Evolutionary conservation across 2,329 filamentous ascomycete species (phyloP).

Genomic region (Coniella vitis): DNA sequence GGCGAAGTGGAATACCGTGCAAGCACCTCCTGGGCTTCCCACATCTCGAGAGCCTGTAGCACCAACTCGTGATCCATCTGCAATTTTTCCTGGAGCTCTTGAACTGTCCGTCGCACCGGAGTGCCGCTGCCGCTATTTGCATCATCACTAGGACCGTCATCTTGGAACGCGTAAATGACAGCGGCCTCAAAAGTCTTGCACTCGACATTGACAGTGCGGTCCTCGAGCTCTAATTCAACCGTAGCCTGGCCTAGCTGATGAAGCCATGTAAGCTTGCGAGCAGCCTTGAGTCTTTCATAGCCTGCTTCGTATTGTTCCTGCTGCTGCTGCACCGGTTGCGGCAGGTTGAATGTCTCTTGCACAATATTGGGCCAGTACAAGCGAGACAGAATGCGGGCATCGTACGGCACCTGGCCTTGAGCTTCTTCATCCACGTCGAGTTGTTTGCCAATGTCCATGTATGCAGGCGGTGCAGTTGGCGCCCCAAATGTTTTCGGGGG

Average conservation of each 20-base stretch:
- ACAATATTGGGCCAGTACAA: constrained; percentile 88
- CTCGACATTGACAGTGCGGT: constrained; percentile 66
- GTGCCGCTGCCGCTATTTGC: constrained; percentile 21
- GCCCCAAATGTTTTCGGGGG: constrained; percentile 13
- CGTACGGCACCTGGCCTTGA: constrained; percentile 54
- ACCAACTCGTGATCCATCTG: constrained; percentile 71
- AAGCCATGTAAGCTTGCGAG: constrained; percentile 83
- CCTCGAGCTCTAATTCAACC: constrained; percentile 75
- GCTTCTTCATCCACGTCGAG: constrained; percentile 26
- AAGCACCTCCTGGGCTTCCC: constrained; percentile 63
- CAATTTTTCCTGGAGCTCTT: constrained; percentile 47
- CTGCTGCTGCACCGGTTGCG: constrained; percentile 47
- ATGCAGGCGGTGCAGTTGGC: constrained; percentile 16
- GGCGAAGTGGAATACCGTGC: constrained; percentile 38
- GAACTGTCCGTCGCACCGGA: constrained; percentile 37
- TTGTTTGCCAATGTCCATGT: constrained; percentile 16
- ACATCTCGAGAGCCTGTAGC: constrained; percentile 60
- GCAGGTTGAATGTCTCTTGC: constrained; percentile 61
- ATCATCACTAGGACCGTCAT: constrained; percentile 17
- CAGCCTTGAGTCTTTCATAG: constrained; percentile 74
- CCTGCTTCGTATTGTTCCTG: constrained; percentile 66
- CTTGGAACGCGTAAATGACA: constrained; percentile 77
- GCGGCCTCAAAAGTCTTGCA: constrained; percentile 81
- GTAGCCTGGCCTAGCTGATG: constrained; percentile 73
- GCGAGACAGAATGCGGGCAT: constrained; percentile 81